Evolutionary conservation across 108 stramenopile species (phyloP).

Genomic region (Aurantiochytrium sp.): DNA sequence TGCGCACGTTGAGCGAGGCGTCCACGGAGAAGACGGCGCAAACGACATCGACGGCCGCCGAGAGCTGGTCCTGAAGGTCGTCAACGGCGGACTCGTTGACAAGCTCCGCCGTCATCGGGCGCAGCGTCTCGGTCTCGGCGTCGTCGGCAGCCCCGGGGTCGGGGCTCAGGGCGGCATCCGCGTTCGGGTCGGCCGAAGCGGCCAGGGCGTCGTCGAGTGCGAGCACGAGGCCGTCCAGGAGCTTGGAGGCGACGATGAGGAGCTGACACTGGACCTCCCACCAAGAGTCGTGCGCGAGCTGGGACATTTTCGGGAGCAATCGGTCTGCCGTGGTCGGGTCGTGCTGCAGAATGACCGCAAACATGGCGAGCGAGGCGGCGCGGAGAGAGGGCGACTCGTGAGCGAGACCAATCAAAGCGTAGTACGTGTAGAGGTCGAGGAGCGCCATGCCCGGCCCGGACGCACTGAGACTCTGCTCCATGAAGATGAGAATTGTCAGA

Average conservation of each 20-base stretch:
- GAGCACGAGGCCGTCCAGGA: neutral
- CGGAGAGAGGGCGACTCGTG: conserved; percentile 30
- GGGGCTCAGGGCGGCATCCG: no score
- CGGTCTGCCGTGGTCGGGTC: neutral
- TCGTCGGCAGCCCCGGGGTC: no score
- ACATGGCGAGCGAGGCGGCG: conserved; percentile 39
- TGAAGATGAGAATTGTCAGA: conserved; percentile 27
- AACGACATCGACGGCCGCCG: neutral
- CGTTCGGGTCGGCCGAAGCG: no score
- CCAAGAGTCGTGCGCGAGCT: neutral
- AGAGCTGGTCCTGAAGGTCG: neutral
- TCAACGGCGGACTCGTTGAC: neutral
- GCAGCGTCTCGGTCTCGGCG: no score
- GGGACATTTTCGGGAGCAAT: neutral
- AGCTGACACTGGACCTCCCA: conserved; percentile 38
- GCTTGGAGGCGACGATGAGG: neutral
- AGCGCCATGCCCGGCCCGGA: conserved; percentile 24
- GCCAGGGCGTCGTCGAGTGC: neutral
- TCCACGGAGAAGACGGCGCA: neutral
- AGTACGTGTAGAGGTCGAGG: conserved; percentile 41
- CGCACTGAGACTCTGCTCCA: conserved; percentile 13
- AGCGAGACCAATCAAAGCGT: conserved; percentile 31
- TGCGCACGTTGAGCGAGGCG: neutral
- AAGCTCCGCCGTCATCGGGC: no score
- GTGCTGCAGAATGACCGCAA: conserved; percentile 13